A percentile compares a stretch with the other conserved stretches of the same genome.
These are phyloP conservation scores for Leucogyrophana mollusca DNA, from an alignment of 768 basidiomycete species.

Conservation along the genomic window DNA sequence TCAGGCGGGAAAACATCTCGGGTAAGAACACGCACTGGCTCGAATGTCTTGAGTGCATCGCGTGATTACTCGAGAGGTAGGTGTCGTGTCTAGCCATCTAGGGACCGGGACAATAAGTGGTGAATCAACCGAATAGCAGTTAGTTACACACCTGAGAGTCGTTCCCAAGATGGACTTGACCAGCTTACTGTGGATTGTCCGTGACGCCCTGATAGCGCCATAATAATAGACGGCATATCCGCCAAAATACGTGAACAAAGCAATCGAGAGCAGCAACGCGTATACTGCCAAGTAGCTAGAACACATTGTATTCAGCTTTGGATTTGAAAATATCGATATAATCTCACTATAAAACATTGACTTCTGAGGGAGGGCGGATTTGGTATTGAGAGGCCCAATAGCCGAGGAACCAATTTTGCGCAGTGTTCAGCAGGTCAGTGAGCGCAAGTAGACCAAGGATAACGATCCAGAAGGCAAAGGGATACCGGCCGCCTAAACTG, in stretches of 20 bases:
- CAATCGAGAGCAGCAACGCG: conserved; percentile 31
- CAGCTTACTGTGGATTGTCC: conserved; percentile 49
- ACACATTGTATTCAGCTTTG: not conserved
- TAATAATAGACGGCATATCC: conserved; percentile 39
- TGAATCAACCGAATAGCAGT: conserved; percentile 19
- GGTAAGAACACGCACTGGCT: conserved; percentile 16
- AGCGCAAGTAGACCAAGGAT: conserved; percentile 14
- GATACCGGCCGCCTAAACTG: conserved; percentile 19
- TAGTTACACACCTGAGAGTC: conserved; percentile 51
- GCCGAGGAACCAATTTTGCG: conserved; percentile 42
- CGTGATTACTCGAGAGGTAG: conserved; percentile 27
- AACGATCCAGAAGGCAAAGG: conserved; percentile 30
- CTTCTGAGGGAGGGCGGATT: conserved; percentile 23
- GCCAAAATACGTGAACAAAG: conserved; percentile 30
- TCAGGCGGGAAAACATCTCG: not conserved
- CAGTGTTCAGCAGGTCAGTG: conserved; percentile 16
- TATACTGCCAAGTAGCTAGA: conserved; percentile 50
- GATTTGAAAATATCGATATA: not conserved
- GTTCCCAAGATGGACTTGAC: conserved; percentile 53
- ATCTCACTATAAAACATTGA: conserved; percentile 33
- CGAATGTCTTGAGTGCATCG: conserved; percentile 46
- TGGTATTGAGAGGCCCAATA: conserved; percentile 44
- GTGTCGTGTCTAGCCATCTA: conserved; percentile 46
- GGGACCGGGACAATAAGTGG: conserved; percentile 28
- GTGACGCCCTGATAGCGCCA: conserved; percentile 47